These are phyloP conservation scores for Hymenochaete sp. DNA, from an alignment of 1,284 basidiomycete genomes.

Conservation along the genomic window DNA sequence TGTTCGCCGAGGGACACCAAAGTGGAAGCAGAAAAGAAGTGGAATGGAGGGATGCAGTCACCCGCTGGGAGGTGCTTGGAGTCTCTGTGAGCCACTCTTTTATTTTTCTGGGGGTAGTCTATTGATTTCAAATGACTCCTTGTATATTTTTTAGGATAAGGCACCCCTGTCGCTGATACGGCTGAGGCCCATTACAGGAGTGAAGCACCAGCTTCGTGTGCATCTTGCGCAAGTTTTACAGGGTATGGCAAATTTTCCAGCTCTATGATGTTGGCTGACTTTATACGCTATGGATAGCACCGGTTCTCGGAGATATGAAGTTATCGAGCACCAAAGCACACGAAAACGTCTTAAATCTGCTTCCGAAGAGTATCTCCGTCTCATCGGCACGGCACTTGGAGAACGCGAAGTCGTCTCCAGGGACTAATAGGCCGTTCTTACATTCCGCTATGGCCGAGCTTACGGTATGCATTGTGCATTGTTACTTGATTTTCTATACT, in stretches of 20 bases:
- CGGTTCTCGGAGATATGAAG: constrained; percentile 52
- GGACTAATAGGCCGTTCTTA: constrained; percentile 52
- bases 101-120: not conserved
- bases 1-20: no score
- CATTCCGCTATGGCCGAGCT: constrained; percentile 52
- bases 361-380: constrained; percentile 30
- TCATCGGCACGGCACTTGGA: no score
- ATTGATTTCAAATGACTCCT: constrained; percentile 5
- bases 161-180: constrained; percentile 49
- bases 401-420: no score
- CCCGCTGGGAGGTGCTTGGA: constrained; percentile 52
- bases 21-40: constrained; percentile 31
- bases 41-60: constrained; percentile 36
- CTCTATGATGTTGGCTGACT: no score
- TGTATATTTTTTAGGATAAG: constrained; percentile 29
- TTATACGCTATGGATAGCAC: constrained; percentile 41
- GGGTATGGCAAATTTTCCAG: no score
- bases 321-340: constrained; percentile 34
- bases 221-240: constrained; percentile 47
- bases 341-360: constrained; percentile 26
- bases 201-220: constrained; percentile 66
- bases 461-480: constrained; percentile 38
- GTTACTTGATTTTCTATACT: no score
- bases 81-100: constrained; percentile 42
- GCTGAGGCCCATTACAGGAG: constrained; percentile 49